phyloP scores from a whole-genome alignment of 2,329 filamentous ascomycete genomes.

The Sporothrix globosa region DNA sequence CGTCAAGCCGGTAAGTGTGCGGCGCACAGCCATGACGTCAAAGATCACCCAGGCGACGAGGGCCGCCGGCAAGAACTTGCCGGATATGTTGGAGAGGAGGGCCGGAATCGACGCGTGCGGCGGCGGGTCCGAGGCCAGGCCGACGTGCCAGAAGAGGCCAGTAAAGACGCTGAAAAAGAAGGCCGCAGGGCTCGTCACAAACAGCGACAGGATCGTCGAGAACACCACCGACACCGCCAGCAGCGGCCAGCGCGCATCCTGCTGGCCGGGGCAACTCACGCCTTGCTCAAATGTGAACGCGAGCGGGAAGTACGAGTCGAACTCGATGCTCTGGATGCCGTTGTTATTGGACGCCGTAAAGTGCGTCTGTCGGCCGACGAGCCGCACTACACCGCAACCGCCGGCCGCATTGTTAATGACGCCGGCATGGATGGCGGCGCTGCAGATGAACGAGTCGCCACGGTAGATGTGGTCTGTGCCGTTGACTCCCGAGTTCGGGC shows the following conservation, averaged over 20 bases:
- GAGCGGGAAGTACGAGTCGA: slow-evolving; percentile 87
- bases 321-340: slow-evolving; percentile 75
- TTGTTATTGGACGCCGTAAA: slow-evolving; percentile 68
- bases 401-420: slow-evolving; percentile 67
- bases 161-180: slow-evolving; percentile 86
- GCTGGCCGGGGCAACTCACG: slow-evolving; percentile 66
- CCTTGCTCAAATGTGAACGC: slow-evolving; percentile 75
- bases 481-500: slow-evolving; percentile 53
- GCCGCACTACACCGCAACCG: slow-evolving; percentile 71
- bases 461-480: slow-evolving; percentile 67
- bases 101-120: slow-evolving; percentile 66
- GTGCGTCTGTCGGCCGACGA: slow-evolving; percentile 63
- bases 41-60: slow-evolving; percentile 90
- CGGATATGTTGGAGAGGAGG: slow-evolving; percentile 76
- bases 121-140: slow-evolving; percentile 86
- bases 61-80: slow-evolving; percentile 81
- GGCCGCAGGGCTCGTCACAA: slow-evolving; percentile 74
- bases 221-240: slow-evolving; percentile 81
- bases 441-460: slow-evolving; percentile 79
- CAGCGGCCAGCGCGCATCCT: slow-evolving; percentile 80
- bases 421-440: slow-evolving; percentile 74
- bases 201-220: slow-evolving; percentile 75
- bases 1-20: slow-evolving; percentile 70
- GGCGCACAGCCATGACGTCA: slow-evolving; percentile 75
- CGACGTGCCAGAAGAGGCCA: slow-evolving; percentile 86